phyloP scores from a whole-genome alignment of 2,329 filamentous ascomycete species.

The Exophiala oligosperma region DNA sequence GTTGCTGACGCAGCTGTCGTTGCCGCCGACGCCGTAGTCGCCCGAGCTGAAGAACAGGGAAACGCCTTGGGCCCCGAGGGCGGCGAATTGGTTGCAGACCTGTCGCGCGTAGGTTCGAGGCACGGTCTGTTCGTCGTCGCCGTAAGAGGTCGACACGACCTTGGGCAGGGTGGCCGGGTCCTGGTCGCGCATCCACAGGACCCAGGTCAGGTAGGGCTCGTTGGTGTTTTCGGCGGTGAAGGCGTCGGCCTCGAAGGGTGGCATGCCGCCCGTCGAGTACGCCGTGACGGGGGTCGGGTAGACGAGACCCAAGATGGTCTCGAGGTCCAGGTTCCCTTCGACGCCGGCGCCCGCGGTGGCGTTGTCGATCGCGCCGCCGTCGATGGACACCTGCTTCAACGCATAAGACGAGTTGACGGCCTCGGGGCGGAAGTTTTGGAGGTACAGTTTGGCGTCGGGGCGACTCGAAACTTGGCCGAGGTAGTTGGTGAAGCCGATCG shows the following conservation, averaged over 20 bases:
- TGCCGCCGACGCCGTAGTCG: constrained; percentile 56
- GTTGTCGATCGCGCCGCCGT: constrained; percentile 33
- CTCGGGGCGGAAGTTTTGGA: constrained; percentile 40
- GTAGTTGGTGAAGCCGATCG: constrained; percentile 50
- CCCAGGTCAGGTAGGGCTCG: constrained; percentile 67
- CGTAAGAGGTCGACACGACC: constrained; percentile 66
- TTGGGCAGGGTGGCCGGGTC: constrained; percentile 54
- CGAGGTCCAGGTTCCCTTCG: constrained; percentile 63
- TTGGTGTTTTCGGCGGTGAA: constrained; percentile 54
- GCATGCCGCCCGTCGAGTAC: constrained; percentile 58
- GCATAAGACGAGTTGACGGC: constrained; percentile 35
- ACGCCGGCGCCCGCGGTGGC: constrained; percentile 38
- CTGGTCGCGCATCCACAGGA: constrained; percentile 58
- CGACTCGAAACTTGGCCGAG: constrained; percentile 51
- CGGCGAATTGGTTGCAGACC: constrained; percentile 64
- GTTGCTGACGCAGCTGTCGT: constrained; percentile 57
- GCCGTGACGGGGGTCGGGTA: constrained; percentile 56
- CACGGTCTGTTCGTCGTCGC: constrained; percentile 65
- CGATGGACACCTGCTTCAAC: constrained; percentile 39
- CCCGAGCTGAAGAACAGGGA: constrained; percentile 64
- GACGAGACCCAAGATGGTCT: constrained; percentile 57
- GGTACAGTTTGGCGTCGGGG: constrained; percentile 40
- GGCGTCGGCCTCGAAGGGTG: constrained; percentile 53
- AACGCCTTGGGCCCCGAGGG: constrained; percentile 67
- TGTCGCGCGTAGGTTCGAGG: constrained; percentile 60